Conservation (phyloP, 805 yeast genomes). For the Ogataea philodendri region DNA sequence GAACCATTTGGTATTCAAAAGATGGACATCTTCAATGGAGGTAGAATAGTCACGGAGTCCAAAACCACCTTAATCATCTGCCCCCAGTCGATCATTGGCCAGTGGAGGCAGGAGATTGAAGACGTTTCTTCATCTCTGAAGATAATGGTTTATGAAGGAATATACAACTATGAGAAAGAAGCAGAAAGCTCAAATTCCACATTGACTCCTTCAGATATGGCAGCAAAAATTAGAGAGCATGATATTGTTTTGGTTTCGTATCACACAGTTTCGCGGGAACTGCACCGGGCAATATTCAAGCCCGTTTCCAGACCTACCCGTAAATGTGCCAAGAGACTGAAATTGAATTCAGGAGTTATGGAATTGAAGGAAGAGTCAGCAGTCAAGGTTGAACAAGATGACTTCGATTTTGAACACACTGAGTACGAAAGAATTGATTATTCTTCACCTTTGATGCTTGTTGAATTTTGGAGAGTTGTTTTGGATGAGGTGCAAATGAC, state of each 20-base stretch:
- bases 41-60: slow-evolving; percentile 46
- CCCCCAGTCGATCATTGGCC: slow-evolving; percentile 79
- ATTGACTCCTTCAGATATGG: slow-evolving; percentile 38
- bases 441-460: slow-evolving; percentile 76
- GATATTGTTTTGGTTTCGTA: slow-evolving; percentile 86
- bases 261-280: slow-evolving; percentile 63
- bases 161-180: slow-evolving; percentile 32
- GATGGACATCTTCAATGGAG: slow-evolving; percentile 39
- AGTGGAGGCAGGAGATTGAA: slow-evolving; percentile 79
- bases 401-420: slow-evolving; percentile 25
- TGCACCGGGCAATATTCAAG: slow-evolving; percentile 74
- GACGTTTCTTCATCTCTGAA: slow-evolving; percentile 57
- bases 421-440: slow-evolving; percentile 45
- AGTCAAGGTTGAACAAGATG: slow-evolving; percentile 10
- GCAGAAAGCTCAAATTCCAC: slow-evolving; percentile 29
- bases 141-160: slow-evolving; percentile 65
- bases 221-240: slow-evolving; percentile 52
- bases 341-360: slow-evolving; percentile 1
- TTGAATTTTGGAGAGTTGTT: slow-evolving; percentile 87
- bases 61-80: slow-evolving; percentile 81
- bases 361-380: slow-evolving; percentile 7
- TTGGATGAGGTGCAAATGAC: slow-evolving; percentile 96
- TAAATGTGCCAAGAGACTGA: slow-evolving; percentile 33
- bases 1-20: slow-evolving; percentile 22
- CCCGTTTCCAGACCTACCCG: slow-evolving; percentile 53